Evolutionary conservation across 1,139 yeast genomes (phyloP).

Genomic region (Pichia sp.): DNA sequence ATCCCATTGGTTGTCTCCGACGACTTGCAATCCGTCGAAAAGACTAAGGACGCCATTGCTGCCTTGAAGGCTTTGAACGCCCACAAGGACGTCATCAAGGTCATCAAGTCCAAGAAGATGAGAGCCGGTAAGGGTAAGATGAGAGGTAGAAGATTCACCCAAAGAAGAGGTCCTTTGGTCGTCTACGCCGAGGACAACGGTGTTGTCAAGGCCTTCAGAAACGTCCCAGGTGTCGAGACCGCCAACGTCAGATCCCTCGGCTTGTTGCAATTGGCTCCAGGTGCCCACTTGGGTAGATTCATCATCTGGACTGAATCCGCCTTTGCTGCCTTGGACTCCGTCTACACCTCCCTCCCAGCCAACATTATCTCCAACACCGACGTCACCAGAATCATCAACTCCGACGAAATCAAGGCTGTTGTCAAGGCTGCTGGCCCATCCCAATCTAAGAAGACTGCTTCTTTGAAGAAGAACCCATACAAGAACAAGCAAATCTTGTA

Average conservation of each 20-base stretch:
- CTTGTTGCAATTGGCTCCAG: conserved; percentile 99
- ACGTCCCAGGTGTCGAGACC: conserved; percentile 99
- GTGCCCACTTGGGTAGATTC: conserved; percentile 99
- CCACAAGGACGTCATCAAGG: conserved; percentile 97
- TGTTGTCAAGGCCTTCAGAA: conserved; percentile 97
- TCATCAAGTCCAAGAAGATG: conserved; percentile 95
- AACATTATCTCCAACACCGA: conserved; percentile 95
- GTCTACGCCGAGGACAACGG: conserved; percentile 98
- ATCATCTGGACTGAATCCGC: conserved; percentile 99
- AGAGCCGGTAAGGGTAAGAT: conserved; percentile 99
- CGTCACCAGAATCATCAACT: conserved; percentile 95
- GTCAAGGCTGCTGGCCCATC: conserved; percentile 96
- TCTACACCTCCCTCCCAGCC: conserved; percentile 95
- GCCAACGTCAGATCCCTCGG: conserved; percentile 89
- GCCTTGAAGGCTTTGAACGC: conserved; percentile 98
- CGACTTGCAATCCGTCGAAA: conserved; percentile 87
- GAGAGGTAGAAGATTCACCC: conserved; percentile 99
- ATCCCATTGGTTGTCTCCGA: conserved; percentile 96
- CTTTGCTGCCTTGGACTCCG: conserved; percentile 91
- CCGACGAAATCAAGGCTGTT: conserved; percentile 97
- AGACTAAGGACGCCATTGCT: conserved; percentile 99
- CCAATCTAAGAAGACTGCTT: conserved; percentile 90
- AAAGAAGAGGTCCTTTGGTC: conserved; percentile 99
- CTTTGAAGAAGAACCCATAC: conserved; percentile 99
- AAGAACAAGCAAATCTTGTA: conserved; percentile 98